Conservation (phyloP, 768 basidiomycete species). For the Trametes cinnabarina region DNA sequence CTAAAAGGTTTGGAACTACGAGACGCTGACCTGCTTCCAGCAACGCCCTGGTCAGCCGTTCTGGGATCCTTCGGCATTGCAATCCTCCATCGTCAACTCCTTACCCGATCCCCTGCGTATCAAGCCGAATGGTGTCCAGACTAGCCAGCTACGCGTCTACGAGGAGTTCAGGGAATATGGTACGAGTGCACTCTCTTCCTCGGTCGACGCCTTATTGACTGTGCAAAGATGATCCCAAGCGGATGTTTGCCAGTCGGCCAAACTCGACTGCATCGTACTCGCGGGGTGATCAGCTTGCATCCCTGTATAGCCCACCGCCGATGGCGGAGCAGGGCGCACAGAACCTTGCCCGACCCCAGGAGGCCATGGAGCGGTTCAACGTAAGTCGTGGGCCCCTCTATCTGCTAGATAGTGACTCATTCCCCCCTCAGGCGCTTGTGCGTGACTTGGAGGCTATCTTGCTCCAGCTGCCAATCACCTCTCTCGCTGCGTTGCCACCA, state of each 20-base stretch:
- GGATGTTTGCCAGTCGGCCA: constrained; percentile 57
- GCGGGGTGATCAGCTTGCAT: constrained; percentile 42
- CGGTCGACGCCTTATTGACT: constrained; percentile 32
- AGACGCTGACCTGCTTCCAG: constrained; percentile 30
- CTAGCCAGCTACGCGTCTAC: constrained; percentile 84
- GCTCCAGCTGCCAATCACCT: constrained; percentile 67
- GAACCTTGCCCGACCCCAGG: constrained; percentile 61
- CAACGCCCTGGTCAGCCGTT: constrained; percentile 72
- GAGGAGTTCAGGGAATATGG: constrained; percentile 80
- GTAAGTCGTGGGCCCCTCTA: constrained; percentile 37
- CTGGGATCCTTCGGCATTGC: constrained; percentile 82
- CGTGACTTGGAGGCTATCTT: constrained; percentile 80
- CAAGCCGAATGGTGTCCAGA: constrained; percentile 76
- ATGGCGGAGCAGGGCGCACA: constrained; percentile 50
- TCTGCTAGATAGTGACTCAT: not conserved
- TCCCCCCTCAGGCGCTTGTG: constrained; percentile 37
- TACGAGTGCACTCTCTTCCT: constrained; percentile 8
- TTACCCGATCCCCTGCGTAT: constrained; percentile 90
- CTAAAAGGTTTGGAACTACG: not conserved
- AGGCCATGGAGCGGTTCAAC: constrained; percentile 86
- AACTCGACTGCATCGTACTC: constrained; percentile 69
- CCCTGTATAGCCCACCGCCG: constrained; percentile 61
- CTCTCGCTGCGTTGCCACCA: constrained; percentile 67
- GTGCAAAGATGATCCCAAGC: constrained; percentile 45
- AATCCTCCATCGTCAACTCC: constrained; percentile 62